Evolutionary conservation across 148 eudicot species (phyloP), one percentile per base, ranked within the genome.

Genomic region (Hydrangea macrophylla): DNA sequence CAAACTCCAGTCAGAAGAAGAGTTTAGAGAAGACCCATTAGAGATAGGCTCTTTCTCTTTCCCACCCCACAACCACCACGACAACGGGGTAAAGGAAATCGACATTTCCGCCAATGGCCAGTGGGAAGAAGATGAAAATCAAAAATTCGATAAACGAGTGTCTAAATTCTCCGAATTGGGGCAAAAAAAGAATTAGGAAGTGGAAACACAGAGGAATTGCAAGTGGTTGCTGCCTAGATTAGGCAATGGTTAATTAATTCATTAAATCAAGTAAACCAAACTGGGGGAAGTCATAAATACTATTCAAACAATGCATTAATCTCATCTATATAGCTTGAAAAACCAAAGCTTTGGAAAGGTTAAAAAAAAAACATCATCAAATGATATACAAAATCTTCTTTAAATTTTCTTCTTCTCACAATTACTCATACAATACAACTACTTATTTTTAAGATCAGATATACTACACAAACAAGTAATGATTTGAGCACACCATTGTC

Each of bases 1-100:
- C 17, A 68, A 77, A 11, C 74, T 85, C 75, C 73, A 73, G 66
- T 88, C 86, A 11, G 75, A 11, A 51, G 86, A 73, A 7, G 89
- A 73, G 62, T 87, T 84, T 20, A 78, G 17, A 1, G 82, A 67
- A 40, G 84, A 73, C 44, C 78, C 83, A 64, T 82, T 84, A 23
- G 81, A 30, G 20, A 62, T 60, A 60, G 75, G 65, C 63, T 73
- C 83, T 73, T 80, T 80, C 26, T 83, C 84, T 64, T 74, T 86
- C 48, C 76, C 80, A 5, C 82, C 67, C 83, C 78, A 57, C 64
- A 83, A 76, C 88, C 85, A 82, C 83, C 84, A 85, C 20, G 87
- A 73, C 2, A 90, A 77, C 44, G 79, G 71, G 11, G 85, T 74
- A 58, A 78, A 76, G 18, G 88, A 76, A 40, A 84, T 77, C 50